Base-by-base conservation (phyloP, 352 stramenopile species). In the Thalassiosira livingstoniorum region DNA sequence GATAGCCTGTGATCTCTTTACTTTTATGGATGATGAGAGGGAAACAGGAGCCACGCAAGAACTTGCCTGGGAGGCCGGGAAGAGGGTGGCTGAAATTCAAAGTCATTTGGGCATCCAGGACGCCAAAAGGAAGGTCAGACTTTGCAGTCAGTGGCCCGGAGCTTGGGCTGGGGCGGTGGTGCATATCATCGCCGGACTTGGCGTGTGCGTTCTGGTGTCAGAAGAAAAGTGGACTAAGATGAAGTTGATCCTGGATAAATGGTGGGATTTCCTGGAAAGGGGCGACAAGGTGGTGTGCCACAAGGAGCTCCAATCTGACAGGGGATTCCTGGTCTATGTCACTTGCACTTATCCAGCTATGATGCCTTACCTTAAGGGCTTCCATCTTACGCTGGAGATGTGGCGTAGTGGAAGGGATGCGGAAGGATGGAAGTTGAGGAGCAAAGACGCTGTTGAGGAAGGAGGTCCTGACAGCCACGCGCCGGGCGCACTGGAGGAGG, bases 291-390 rank as follows among this genome's bases (percentile, higher is more conserved):
- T 60, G 25, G 58, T 88, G 25, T 45, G 75, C 21, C 68, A 78
- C 25, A 81, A 85, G 39, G 43, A 76, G 21, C 29, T 88, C 0
- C 37, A 81, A 1, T 66, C 73, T 10, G 67, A 86, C 39, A 0
- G 81, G 29, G 87, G 87, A 0, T 92, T 91, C 45, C 35, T 92
- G 7, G 72, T 89, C 2, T 89, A 92, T 57, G 74, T 92, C 2
- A 71, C 66, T 5, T 51, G 60, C 0, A 87, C 84, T 1, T 91
- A 90, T 45, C 74, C 71, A 25, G 55, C 32, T 1, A 78, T 90
- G 55, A 66, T 79, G 0, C 87, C 87, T 5, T 90, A 91, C 57
- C 31, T 92, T 0, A 90, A 91, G 47, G 87, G 87, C n/a, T 80
- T 91, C 23, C 79, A 90, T 63, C 25, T 91, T 0, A 87, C 85